Percentiles rank a stretch among this genome's conserved stretches.
These are phyloP conservation scores for Lonicera japonica DNA, from an alignment of 129 eudicot species.

Conservation along the genomic window DNA sequence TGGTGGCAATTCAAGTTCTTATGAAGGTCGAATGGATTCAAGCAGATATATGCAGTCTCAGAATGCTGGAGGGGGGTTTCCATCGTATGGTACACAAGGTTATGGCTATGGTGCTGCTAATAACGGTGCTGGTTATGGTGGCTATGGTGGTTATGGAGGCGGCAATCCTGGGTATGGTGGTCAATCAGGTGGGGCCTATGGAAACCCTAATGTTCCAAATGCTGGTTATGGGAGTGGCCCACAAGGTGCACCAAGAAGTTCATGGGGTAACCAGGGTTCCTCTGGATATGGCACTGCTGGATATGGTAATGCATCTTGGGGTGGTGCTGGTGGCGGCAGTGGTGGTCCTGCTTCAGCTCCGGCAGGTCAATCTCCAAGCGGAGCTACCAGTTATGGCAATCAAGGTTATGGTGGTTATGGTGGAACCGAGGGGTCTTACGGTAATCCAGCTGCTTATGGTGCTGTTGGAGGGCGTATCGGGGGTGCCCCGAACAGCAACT, in stretches of 20 bases:
- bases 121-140: slow-evolving; percentile 68
- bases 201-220: slow-evolving; percentile 51
- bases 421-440: slow-evolving; percentile 68
- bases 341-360: slow-evolving; percentile 43
- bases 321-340: slow-evolving; percentile 26
- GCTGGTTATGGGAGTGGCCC: slow-evolving; percentile 63
- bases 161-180: slow-evolving; percentile 63
- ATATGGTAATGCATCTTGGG: slow-evolving; percentile 26
- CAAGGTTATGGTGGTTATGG: slow-evolving; percentile 93
- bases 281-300: slow-evolving; percentile 64
- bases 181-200: slow-evolving; percentile 47
- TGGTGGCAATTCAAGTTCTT: slow-evolving; percentile 60
- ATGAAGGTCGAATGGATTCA: slow-evolving; percentile 74
- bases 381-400: slow-evolving; percentile 70
- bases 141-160: slow-evolving; percentile 70
- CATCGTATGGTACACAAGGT: slow-evolving; percentile 52
- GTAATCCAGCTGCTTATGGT: slow-evolving; percentile 66
- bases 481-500: slow-evolving; percentile 44
- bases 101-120: slow-evolving; percentile 69
- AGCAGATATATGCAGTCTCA: slow-evolving; percentile 76
- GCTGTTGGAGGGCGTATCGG: slow-evolving; percentile 74
- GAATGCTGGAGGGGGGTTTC: slow-evolving; percentile 70
- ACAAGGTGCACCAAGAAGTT: slow-evolving; percentile 49
- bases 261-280: slow-evolving; percentile 54
- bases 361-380: slow-evolving; percentile 80